A percentile compares a stretch with the other conserved stretches of the same genome.
phyloP scores from a whole-genome alignment of 345 rosid genomes.

The Salix purpurea region DNA sequence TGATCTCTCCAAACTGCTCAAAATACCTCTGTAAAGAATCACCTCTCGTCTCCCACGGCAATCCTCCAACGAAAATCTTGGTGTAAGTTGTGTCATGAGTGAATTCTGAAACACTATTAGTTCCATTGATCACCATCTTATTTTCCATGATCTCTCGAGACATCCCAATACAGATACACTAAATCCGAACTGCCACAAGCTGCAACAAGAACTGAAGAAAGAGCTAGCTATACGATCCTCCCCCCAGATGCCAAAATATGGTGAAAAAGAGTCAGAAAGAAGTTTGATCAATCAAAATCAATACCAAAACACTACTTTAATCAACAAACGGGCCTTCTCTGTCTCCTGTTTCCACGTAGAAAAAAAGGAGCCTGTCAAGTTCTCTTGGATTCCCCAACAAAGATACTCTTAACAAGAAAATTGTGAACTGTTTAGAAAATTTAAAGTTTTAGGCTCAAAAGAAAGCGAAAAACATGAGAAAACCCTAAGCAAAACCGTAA shows the following conservation, averaged over 20 bases:
- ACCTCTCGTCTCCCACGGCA: conserved; percentile 39
- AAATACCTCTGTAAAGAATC: conserved; percentile 31
- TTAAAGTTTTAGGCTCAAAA: neutral
- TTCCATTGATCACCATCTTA: neutral
- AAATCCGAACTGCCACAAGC: neutral
- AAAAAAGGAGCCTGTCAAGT: neutral
- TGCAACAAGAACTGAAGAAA: neutral
- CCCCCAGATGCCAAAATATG: neutral
- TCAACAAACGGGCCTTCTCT: neutral
- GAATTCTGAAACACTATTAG: neutral
- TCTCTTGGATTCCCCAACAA: neutral
- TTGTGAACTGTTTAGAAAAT: neutral
- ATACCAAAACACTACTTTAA: neutral
- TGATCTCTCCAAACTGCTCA: conserved; percentile 38
- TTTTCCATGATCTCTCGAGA: neutral
- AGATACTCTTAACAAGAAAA: neutral
- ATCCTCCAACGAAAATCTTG: conserved; percentile 45
- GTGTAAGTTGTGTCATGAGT: conserved; percentile 20
- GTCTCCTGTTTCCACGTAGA: neutral
- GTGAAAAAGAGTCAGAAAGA: neutral
- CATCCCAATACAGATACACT: neutral
- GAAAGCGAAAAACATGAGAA: neutral
- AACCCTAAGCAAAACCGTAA: neutral
- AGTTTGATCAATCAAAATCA: neutral
- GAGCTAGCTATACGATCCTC: neutral